phyloP scores from a whole-genome alignment of 2,329 filamentous ascomycete species.

The Juglanconis juglandina region DNA sequence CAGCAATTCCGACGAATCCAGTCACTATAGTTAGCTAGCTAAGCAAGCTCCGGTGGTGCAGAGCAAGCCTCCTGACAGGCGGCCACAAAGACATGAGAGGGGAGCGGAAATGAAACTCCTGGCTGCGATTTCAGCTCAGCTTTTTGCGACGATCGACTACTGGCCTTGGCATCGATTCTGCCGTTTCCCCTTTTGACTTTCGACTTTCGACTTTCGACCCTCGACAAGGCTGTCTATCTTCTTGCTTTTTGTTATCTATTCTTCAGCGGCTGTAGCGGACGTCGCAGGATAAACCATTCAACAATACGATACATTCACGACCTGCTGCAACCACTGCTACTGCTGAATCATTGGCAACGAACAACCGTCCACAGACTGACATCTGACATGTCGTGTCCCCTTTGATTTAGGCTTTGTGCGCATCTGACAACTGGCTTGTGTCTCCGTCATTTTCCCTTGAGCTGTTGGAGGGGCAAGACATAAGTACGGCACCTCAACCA shows the following conservation, averaged over 20 bases:
- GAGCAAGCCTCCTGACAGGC: background rate
- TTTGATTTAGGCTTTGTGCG: constrained; percentile 1
- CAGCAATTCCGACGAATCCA: background rate
- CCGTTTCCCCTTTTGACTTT: background rate
- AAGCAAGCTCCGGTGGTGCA: no score
- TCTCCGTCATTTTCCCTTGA: background rate
- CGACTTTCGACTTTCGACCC: background rate
- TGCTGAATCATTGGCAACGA: no score
- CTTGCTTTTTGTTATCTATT: background rate
- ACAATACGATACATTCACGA: background rate
- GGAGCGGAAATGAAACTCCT: constrained; percentile 4
- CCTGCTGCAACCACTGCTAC: no score
- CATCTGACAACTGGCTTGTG: background rate
- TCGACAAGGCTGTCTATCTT: background rate
- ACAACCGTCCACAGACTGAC: background rate
- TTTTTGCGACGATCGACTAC: constrained; percentile 1
- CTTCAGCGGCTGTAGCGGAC: background rate
- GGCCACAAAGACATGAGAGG: background rate
- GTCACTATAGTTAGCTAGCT: background rate
- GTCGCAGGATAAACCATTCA: no score
- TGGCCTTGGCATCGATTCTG: background rate
- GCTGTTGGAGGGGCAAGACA: background rate
- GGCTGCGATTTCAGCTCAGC: constrained; percentile 18
- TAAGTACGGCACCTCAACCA: background rate
- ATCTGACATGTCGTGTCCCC: constrained; percentile 4